A percentile compares a stretch with the other conserved stretches of the same genome.
phyloP scores from a whole-genome alignment of 768 basidiomycete genomes.

The Scleroderma bovista region DNA sequence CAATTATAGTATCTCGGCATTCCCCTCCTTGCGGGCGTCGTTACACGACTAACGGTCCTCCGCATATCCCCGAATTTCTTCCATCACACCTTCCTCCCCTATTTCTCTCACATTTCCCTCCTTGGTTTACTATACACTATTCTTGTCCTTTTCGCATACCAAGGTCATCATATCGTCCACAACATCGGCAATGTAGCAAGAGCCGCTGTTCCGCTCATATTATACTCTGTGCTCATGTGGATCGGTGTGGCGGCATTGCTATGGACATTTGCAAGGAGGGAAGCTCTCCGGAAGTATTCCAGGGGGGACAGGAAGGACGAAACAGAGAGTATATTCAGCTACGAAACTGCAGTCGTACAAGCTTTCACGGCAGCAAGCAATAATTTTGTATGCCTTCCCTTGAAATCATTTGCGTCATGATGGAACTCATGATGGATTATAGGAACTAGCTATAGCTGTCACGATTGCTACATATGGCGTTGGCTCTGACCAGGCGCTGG shows the following conservation, averaged over 20 bases:
- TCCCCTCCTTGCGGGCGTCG: conserved; percentile 62
- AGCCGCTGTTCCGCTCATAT: conserved; percentile 74
- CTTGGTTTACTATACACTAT: conserved; percentile 80
- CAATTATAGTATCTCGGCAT: conserved; percentile 70
- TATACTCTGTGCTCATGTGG: conserved; percentile 82
- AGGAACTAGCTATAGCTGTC: conserved; percentile 83
- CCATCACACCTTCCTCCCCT: conserved; percentile 54
- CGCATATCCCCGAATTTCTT: conserved; percentile 43
- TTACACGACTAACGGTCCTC: conserved; percentile 58
- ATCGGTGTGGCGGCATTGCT: conserved; percentile 50
- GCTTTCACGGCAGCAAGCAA: conserved; percentile 78
- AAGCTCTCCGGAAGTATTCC: conserved; percentile 7
- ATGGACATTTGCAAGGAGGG: conserved; percentile 39
- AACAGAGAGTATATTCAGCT: conserved; percentile 33
- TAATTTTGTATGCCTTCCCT: conserved; percentile 51
- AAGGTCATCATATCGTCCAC: conserved; percentile 63
- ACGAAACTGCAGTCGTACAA: conserved; percentile 72
- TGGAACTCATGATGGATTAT: background rate
- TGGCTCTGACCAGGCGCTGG: conserved; percentile 71
- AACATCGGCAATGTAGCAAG: conserved; percentile 76
- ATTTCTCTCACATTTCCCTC: conserved; percentile 63
- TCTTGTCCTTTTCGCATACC: conserved; percentile 68
- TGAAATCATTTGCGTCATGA: no score
- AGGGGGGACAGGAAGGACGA: background rate
- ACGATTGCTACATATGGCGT: conserved; percentile 75